Base-by-base conservation (phyloP, 2,329 filamentous ascomycete species). In the Phialophora verrucosa region DNA sequence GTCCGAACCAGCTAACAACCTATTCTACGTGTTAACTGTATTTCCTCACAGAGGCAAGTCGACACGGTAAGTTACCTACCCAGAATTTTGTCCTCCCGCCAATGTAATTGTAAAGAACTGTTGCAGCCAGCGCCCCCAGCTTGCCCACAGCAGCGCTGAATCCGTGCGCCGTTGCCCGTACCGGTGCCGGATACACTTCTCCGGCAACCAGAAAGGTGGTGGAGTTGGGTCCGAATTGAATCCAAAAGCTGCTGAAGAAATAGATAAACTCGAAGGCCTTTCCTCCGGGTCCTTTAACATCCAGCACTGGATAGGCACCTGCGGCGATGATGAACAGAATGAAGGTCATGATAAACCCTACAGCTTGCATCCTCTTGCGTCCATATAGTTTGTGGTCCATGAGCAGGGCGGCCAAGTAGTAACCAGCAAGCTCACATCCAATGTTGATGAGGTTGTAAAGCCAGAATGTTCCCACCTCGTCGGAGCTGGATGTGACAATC, bases 301-400 rank as follows among this genome's bases (percentile, higher is more conserved):
- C 17, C 14, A 44, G 38, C 38, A 44, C 17, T 8, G 38, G 38
- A 20, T 44, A 44, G 38, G 38, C 38, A 44, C 6, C 17, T n/a
- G 38, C 38, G 38, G 38, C 38, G 38, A 44, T 44, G 17, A 44
- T 44, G 38, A 44, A 44, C 79, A 96, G 90, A 80, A 97, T 83
- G 84, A 97, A 97, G 80, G 91, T 91, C 84, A 93, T 90, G 74
- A 96, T 77, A 85, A 97, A 97, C 68, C 94, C 94, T 71, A 97
- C 80, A 75, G 95, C 93, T 84, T 96, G 92, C 94, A 98, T 97
- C 85, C 87, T 91, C 81, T 96, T 97, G 76, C 94, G 91, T 71
- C 94, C 94, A 76, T 97, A 97, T 65, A 97, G 87, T 83, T 97
- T 96, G 86, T 96, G 92, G 83, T 97, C 93, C 77, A 97, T 96